Evolutionary conservation across 1,139 yeast genomes (phyloP).

Genomic region (Candida tetrigidarum): DNA sequence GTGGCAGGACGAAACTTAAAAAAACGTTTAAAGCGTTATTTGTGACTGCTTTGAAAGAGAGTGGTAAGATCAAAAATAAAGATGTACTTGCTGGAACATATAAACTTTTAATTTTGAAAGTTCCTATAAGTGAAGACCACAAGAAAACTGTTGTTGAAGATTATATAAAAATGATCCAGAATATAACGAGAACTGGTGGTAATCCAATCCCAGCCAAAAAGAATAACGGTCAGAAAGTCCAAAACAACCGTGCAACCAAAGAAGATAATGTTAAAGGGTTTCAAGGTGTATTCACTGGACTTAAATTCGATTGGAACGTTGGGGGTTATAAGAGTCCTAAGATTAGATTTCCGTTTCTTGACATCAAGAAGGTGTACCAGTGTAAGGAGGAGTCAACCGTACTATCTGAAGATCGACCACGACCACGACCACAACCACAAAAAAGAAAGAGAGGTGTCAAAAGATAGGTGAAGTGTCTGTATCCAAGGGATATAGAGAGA

Average conservation of each 20-base stretch:
- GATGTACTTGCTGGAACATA: slow-evolving; percentile 45
- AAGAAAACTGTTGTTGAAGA: slow-evolving; percentile 23
- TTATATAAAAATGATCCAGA: not conserved
- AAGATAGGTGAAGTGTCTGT: no score
- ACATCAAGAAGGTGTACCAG: not conserved
- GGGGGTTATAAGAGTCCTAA: not conserved
- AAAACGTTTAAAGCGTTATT: slow-evolving; percentile 21
- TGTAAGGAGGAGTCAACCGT: not conserved
- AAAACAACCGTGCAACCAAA: not conserved
- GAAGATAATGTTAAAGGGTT: not conserved
- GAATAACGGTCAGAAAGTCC: no score
- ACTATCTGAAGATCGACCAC: no score
- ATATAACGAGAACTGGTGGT: no score
- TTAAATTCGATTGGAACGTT: slow-evolving; percentile 1
- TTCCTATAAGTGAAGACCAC: slow-evolving; percentile 42
- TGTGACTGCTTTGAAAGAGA: slow-evolving; percentile 11
- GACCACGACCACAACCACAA: no score
- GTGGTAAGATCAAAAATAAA: slow-evolving; percentile 5
- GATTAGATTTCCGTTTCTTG: not conserved
- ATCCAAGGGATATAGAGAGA: no score
- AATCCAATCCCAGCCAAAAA: no score
- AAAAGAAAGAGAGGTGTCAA: no score
- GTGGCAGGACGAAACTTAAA: slow-evolving; percentile 32
- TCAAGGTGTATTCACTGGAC: no score
- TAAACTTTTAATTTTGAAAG: slow-evolving; percentile 34